Evolutionary conservation across 2,329 filamentous ascomycete genomes (phyloP), one percentile per base, ranked within the genome.

Genomic region (Xylaria sp.): DNA sequence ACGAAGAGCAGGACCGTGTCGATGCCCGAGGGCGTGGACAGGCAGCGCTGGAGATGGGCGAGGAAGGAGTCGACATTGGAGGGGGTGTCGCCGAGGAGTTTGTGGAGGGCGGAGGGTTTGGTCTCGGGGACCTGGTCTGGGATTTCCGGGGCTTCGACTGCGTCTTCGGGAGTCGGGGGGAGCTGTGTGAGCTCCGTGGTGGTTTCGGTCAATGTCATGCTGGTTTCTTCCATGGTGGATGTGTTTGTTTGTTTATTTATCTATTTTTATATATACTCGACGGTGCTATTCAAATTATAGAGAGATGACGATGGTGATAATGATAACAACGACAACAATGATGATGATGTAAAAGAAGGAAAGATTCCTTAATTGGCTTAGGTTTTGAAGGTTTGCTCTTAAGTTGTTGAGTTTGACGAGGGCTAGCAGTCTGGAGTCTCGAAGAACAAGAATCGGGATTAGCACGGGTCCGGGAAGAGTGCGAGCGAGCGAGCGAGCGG

Each of bases 1-100:
- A 87, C 72, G 66, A 88, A 83, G 63, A 87, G 82, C 67, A 92
- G 84, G 63, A 86, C 78, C 53, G 83, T 82, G 75, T 92, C 89
- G 72, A 88, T 84, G 69, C 89, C 88, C 42, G 81, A 74, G 50
- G 88, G 84, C 8, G 87, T 88, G 64, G 84, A 81, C 67, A 91
- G 78, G 70, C 89, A 83, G 65, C 85, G 85, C 69, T 80, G 76
- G 53, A 86, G 78, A 72, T 81, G 80, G 30, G 78, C 71, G 63
- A 87, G 72, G 70, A 84, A 82, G 71, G 74, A 76, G 70, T 86
- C 83, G 67, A 77, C 42, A 67, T 74, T 73, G 65, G 74, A 72
- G 48, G 78, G 77, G 13, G 73, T 60, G 11, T 72, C 69, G 51
- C 71, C 66, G 51, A 78, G 63, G 52, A 75, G 66, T 46, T 70